Evolutionary conservation across 331 rosid genomes (phyloP), one percentile per base, ranked within the genome.

Genomic region (Quercus lobata): DNA sequence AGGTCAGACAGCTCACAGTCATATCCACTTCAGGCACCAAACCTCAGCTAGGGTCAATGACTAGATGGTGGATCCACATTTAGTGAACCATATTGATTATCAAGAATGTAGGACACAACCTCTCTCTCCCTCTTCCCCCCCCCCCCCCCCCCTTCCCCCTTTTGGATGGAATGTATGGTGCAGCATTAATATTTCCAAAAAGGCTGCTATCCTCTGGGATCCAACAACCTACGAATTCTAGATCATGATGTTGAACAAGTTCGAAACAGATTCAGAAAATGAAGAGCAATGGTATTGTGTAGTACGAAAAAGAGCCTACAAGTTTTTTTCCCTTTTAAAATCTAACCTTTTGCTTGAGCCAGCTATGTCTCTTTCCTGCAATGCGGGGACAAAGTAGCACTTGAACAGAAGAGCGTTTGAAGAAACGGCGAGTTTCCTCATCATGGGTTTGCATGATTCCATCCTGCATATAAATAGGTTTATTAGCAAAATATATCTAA

Each of bases 401-500:
- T 83, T 91, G 90, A 69, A 96, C 98, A 15, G 99, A 96, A 80
- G 99, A 96, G 61, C 89, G 90, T 83, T 96, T 93, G 89, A 96
- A 96, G 84, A 96, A 96, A 32, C 94, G 89, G 29, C 97, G 89
- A 81, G 95, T 93, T 82, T 96, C 99, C 85, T 96, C 99, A 82
- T 96, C 99, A 83, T 93, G 97, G 74, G 98, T 93, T 84, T 88
- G 91, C 99, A 96, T 96, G 82, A 96, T 86, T 79, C 99, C 99
- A 89, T 93, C 98, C 99, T 96, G 90, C 74, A 76, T 18, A 71
- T 18, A 76, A 57, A 73, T 16, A 54, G 77, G 58, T 71, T 77
- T n/a, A 66, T 6, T 30, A 46, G 55, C 35, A 66, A 41, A 69
- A 32, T 34, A 30, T 18, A 62, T 65, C 65, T 74, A 24, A 62